A percentile compares a stretch with the other conserved stretches of the same genome.
Evolutionary conservation across 805 yeast genomes (phyloP).

Genomic region (Ogataea paradorogensis): DNA sequence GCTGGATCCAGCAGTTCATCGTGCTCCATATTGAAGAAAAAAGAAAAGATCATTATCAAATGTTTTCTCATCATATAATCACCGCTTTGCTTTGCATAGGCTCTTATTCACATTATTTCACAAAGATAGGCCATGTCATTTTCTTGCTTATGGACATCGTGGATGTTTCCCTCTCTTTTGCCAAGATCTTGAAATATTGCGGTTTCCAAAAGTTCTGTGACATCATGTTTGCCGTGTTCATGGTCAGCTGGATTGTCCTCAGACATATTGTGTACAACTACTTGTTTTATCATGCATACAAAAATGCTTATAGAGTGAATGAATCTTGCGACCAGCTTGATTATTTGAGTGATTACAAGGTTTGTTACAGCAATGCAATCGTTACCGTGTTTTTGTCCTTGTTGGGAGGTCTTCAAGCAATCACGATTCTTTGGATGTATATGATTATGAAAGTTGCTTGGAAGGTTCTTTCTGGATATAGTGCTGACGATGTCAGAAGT

Average conservation of each 20-base stretch:
- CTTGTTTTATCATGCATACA: slow-evolving; percentile 57
- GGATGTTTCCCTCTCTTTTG: slow-evolving; percentile 67
- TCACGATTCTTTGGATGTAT: slow-evolving; percentile 71
- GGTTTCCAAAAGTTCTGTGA: slow-evolving; percentile 64
- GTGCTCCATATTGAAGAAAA: slow-evolving; percentile 73
- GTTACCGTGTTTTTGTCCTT: slow-evolving; percentile 50
- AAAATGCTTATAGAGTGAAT: slow-evolving; percentile 44
- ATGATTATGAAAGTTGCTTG: slow-evolving; percentile 68
- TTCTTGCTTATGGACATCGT: slow-evolving; percentile 79
- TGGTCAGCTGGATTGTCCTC: slow-evolving; percentile 63
- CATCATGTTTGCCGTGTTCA: slow-evolving; percentile 60
- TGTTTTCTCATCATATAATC: slow-evolving; percentile 86
- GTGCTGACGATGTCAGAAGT: slow-evolving; percentile 85
- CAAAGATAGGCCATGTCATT: slow-evolving; percentile 75
- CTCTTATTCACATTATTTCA: slow-evolving; percentile 69
- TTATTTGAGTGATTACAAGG: slow-evolving; percentile 18
- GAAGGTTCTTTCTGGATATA: slow-evolving; percentile 65
- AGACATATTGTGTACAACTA: slow-evolving; percentile 76
- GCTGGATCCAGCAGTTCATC: slow-evolving; percentile 78
- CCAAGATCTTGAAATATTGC: slow-evolving; percentile 75
- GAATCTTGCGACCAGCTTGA: slow-evolving; percentile 37
- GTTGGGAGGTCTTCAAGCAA: slow-evolving; percentile 61
- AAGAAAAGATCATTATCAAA: slow-evolving; percentile 80
- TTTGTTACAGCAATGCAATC: slow-evolving; percentile 50
- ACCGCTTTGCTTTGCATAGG: slow-evolving; percentile 67